A percentile compares a stretch with the other conserved stretches of the same genome.
These are phyloP conservation scores for Gyromitra esculenta DNA, from an alignment of 2,329 filamentous ascomycete species.

Conservation along the genomic window DNA sequence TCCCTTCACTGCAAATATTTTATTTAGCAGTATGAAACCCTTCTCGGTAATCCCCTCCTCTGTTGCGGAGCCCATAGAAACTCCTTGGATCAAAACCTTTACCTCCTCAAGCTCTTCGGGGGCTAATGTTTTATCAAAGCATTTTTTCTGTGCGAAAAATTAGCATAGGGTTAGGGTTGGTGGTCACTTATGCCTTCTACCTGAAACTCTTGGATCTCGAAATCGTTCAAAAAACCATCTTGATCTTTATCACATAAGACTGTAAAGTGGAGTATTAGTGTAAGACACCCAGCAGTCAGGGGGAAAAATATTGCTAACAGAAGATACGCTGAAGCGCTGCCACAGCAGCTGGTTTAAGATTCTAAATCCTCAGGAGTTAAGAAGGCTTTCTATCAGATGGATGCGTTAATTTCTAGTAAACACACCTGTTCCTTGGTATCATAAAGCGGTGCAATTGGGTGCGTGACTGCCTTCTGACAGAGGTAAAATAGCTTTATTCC, in stretches of 20 bases:
- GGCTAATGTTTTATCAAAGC: slow-evolving; percentile 87
- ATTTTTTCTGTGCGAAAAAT: slow-evolving; percentile 66
- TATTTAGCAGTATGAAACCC: slow-evolving; percentile 90
- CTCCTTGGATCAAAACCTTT: slow-evolving; percentile 82
- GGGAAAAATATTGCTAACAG: slow-evolving; percentile 65
- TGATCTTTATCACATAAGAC: slow-evolving; percentile 90
- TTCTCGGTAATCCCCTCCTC: slow-evolving; percentile 79
- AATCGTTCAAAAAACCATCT: slow-evolving; percentile 88
- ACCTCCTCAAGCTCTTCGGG: slow-evolving; percentile 87
- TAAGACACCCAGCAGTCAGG: neutral
- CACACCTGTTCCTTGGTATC: slow-evolving; percentile 81
- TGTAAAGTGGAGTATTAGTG: slow-evolving; percentile 27
- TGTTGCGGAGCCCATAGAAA: slow-evolving; percentile 70
- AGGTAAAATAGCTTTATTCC: slow-evolving; percentile 83
- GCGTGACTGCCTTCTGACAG: slow-evolving; percentile 96
- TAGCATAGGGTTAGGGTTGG: slow-evolving; percentile 26
- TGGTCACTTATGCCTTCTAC: slow-evolving; percentile 57
- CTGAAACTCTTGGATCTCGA: slow-evolving; percentile 91
- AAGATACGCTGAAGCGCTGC: slow-evolving; percentile 90
- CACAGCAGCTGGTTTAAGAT: slow-evolving; percentile 86
- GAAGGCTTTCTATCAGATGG: neutral
- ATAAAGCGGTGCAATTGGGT: slow-evolving; percentile 94
- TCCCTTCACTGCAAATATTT: slow-evolving; percentile 95
- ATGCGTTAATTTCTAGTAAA: neutral
- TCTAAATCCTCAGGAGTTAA: slow-evolving; percentile 60